Base-by-base conservation (phyloP, 2,329 filamentous ascomycete species). In the Botryotinia globosa region DNA sequence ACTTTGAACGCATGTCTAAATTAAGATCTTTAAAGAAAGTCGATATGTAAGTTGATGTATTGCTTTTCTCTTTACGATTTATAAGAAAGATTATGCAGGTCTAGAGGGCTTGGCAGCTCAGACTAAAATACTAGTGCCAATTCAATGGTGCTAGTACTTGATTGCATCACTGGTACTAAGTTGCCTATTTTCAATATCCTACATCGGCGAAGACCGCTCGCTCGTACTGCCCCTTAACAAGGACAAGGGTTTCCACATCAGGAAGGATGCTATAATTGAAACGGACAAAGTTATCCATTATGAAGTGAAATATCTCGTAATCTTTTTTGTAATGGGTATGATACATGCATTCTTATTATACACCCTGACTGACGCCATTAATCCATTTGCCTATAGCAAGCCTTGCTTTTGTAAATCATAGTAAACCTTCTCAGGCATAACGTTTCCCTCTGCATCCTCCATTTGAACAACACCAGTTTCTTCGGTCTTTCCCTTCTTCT, bases 391-490 rank as follows among this genome's bases (percentile, higher is more conserved):
- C 72, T 80, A 96, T 76, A 97, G 84, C 80, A 97, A 85, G 48
- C 95, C 95, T 81, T 97, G 94, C 84, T 97, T 97, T 83, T 94
- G 92, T 82, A 98, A 83, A 86, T 99, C 96, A 77, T 94, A 91
- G 82, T 98, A 99, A 71, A 99, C 95, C 86, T 97, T 97, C 84
- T 98, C 94, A 0, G 97, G 96, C 96, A 99, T 99, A 73, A 99
- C 96, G 79, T 99, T 98, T 64, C 96, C 96, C 81, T 97, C 93
- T 0, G 90, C 92, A 82, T 99, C 96, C 85, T 99, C 96, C 96
- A 99, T 99, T 85, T 99, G 94, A 67, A 98, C 93, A 16, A 99
- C 89, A 74, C 92, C 93, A 56, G 95, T 94, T 62, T 92, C 91
- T 75, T 91, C 90, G 0, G 91, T 86, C 81, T 90, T 91, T 75